Evolutionary conservation across 2,329 filamentous ascomycete species (phyloP).

Genomic region (Penicillium sp.): DNA sequence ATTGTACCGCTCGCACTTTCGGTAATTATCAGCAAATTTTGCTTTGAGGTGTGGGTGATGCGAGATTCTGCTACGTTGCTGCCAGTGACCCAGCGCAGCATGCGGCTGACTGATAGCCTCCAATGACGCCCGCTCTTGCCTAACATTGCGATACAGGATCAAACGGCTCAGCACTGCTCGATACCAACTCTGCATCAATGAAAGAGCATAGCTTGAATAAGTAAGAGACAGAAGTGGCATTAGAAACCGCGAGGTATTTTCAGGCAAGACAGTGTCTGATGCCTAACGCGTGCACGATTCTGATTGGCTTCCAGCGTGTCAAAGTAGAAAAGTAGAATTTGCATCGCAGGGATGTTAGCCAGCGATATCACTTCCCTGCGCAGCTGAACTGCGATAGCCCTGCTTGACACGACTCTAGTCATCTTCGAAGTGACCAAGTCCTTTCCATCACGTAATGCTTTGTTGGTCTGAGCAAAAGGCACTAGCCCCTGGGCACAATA

Average conservation of each 20-base stretch:
- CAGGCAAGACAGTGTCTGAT: no score
- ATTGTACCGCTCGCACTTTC: conserved; percentile 44
- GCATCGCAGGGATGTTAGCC: conserved; percentile 91
- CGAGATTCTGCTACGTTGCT: conserved; percentile 86
- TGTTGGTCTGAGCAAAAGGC: conserved; percentile 75
- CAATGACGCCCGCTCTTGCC: conserved; percentile 39
- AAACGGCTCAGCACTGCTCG: conserved; percentile 76
- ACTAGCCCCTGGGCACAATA: conserved; percentile 88
- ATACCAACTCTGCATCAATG: conserved; percentile 76
- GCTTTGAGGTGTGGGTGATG: conserved; percentile 61
- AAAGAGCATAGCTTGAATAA: conserved; percentile 86
- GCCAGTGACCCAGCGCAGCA: conserved; percentile 47
- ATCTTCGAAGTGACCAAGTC: conserved; percentile 85
- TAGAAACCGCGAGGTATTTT: conserved; percentile 81
- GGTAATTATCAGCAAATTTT: conserved; percentile 47
- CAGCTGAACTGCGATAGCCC: conserved; percentile 85
- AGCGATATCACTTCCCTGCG: conserved; percentile 95
- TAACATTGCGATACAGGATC: conserved; percentile 83
- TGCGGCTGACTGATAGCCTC: conserved; percentile 54
- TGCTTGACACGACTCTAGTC: conserved; percentile 79
- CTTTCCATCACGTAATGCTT: conserved; percentile 68
- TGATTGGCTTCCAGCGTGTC: conserved; percentile 61
- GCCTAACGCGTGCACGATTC: conserved; percentile 27
- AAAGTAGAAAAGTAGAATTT: conserved; percentile 85
- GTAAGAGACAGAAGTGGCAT: conserved; percentile 71